Evolutionary conservation across 2,329 filamentous ascomycete genomes (phyloP).

Genomic region (Bisporella sp.): DNA sequence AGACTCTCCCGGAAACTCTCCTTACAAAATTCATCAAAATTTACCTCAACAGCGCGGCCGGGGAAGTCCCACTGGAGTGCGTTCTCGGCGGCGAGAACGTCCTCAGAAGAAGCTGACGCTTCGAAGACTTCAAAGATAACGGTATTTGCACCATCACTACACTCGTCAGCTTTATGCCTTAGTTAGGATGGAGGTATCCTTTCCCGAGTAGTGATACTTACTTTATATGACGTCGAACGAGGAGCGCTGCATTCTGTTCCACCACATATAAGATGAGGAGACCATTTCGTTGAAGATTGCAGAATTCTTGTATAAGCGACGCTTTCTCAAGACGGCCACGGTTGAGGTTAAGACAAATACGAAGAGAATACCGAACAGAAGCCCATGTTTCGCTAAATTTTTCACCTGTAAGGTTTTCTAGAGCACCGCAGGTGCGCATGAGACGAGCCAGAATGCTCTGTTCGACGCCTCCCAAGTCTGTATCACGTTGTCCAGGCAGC

Average conservation of each 20-base stretch:
- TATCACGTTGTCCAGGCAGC: constrained; percentile 15
- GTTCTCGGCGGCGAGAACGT: constrained; percentile 42
- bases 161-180: too few species aligned
- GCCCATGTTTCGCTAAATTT: not conserved
- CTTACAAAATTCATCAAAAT: constrained; percentile 32
- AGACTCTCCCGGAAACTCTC: constrained; percentile 40
- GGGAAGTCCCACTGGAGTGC: constrained; percentile 56
- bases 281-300: constrained; percentile 20
- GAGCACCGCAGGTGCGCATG: not conserved
- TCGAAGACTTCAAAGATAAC: constrained; percentile 56
- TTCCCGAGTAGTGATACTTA: constrained; percentile 16
- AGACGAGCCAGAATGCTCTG: constrained; percentile 5
- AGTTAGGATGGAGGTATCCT: too few species aligned
- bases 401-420: constrained; percentile 2
- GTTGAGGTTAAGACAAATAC: constrained; percentile 8
- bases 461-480: constrained; percentile 4
- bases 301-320: constrained; percentile 24
- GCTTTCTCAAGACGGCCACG: constrained; percentile 11
- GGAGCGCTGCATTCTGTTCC: constrained; percentile 41
- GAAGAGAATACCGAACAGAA: constrained; percentile 8
- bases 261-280: constrained; percentile 37
- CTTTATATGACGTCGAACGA: constrained; percentile 31
- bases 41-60: constrained; percentile 41
- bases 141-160: constrained; percentile 9
- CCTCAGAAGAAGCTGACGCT: constrained; percentile 43